Percentiles rank a stretch among this genome's conserved stretches.
Conservation (phyloP, 768 basidiomycete species). For the Hypsizygus marmoreus region DNA sequence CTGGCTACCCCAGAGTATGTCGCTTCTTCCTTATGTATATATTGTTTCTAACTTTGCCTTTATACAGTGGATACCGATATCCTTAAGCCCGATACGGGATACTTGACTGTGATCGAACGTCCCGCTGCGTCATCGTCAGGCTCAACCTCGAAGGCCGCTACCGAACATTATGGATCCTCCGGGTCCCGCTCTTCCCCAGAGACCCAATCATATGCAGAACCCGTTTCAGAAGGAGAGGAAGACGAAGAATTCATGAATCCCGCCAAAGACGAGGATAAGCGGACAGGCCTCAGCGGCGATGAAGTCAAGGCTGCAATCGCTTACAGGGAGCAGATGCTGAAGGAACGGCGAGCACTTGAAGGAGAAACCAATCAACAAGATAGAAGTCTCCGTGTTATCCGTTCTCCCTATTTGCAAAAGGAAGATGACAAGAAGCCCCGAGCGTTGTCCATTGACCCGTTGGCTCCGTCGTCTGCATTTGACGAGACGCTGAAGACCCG, state of each 20-base stretch:
- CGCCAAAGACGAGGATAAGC: conserved; percentile 79
- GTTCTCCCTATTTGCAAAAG: no score
- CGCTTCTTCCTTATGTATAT: background rate
- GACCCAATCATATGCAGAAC: conserved; percentile 72
- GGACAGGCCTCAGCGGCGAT: conserved; percentile 71
- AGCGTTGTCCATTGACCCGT: conserved; percentile 75
- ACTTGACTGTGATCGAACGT: conserved; percentile 72
- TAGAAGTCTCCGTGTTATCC: conserved; percentile 23
- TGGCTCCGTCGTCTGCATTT: conserved; percentile 81
- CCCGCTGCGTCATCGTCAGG: conserved; percentile 47
- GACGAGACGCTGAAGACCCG: conserved; percentile 82
- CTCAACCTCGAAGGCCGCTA: conserved; percentile 47
- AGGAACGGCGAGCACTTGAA: conserved; percentile 41
- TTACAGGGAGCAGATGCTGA: conserved; percentile 80
- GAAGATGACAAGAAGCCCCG: conserved; percentile 31
- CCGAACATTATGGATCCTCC: conserved; percentile 46
- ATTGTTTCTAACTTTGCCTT: background rate
- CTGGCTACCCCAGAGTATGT: conserved; percentile 93
- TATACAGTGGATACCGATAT: conserved; percentile 89
- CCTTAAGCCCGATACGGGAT: conserved; percentile 85
- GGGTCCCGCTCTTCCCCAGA: conserved; percentile 44
- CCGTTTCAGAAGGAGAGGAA: conserved; percentile 93
- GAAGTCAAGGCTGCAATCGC: conserved; percentile 85
- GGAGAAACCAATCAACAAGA: conserved; percentile 28
- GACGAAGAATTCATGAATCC: conserved; percentile 75